Conservation (phyloP, 441 rosid species). For the Populus hybrid region DNA sequence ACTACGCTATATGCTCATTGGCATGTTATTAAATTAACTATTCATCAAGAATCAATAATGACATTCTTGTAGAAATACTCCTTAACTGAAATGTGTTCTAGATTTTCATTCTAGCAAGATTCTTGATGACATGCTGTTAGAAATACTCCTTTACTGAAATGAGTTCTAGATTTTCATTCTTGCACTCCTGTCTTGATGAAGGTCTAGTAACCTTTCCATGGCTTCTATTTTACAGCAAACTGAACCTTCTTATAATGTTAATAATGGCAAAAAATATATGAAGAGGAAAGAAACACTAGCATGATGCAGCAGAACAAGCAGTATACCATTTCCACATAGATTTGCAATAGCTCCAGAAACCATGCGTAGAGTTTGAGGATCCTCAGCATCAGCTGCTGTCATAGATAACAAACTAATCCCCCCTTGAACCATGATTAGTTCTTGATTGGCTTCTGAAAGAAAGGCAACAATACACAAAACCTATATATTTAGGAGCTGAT, state of each 20-base stretch:
- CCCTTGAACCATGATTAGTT: conserved; percentile 86
- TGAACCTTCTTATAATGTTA: not conserved
- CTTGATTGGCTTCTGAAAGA: conserved; percentile 80
- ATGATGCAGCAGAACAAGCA: conserved; percentile 10
- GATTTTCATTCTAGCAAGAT: not conserved
- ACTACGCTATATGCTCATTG: not conserved
- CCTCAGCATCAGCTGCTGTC: conserved; percentile 90
- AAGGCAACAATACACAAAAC: conserved; percentile 13
- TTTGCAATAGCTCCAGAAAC: conserved; percentile 97
- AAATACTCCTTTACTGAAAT: not conserved
- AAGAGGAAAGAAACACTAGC: not conserved
- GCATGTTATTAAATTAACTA: not conserved
- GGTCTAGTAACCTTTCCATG: not conserved
- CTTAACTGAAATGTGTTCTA: not conserved
- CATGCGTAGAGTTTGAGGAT: conserved; percentile 96
- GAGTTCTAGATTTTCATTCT: not conserved
- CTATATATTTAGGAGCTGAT: conserved; percentile 4
- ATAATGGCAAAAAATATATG: not conserved
- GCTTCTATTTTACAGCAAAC: not conserved
- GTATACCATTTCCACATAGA: conserved; percentile 93
- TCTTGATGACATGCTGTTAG: not conserved
- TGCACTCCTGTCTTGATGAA: not conserved
- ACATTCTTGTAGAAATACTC: not conserved
- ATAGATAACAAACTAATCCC: conserved; percentile 79
- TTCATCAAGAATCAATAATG: not conserved